Evolutionary conservation across 768 basidiomycete species (phyloP).

Genomic region (Lactifluus subvellereus): DNA sequence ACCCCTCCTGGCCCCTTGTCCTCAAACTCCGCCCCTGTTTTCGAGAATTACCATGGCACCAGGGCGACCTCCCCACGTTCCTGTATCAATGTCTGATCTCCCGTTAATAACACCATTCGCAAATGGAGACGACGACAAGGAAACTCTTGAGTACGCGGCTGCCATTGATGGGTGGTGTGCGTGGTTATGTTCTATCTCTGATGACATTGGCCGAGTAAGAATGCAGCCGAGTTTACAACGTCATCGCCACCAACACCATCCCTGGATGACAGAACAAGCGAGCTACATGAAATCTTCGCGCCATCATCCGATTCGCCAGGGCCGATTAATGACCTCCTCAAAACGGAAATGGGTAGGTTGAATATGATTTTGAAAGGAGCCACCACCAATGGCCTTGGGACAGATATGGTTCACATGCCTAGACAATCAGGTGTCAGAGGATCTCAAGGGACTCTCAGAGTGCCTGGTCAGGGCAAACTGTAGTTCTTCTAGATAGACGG

Average conservation of each 20-base stretch:
- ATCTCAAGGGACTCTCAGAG: neutral
- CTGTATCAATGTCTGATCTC: slow-evolving; percentile 8
- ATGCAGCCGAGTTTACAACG: neutral
- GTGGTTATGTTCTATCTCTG: neutral
- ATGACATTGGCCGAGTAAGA: neutral
- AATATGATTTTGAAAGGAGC: neutral
- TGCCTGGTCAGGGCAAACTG: slow-evolving; percentile 4
- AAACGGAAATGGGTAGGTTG: slow-evolving; percentile 14
- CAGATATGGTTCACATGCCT: slow-evolving; percentile 11
- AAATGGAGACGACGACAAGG: neutral
- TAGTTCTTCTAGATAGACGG: neutral
- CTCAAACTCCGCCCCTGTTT: slow-evolving; percentile 14
- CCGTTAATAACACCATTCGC: neutral
- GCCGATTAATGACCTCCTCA: slow-evolving; percentile 3
- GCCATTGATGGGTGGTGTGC: slow-evolving; percentile 9
- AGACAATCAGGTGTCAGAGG: neutral
- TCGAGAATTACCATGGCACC: neutral
- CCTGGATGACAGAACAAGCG: neutral
- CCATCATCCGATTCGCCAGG: neutral
- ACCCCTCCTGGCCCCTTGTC: neutral
- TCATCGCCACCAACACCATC: slow-evolving; percentile 1
- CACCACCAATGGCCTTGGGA: neutral
- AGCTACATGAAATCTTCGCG: slow-evolving; percentile 1
- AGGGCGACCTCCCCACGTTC: neutral
- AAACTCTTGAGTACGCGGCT: neutral